These are phyloP conservation scores for Helotiales sp. DNA, from an alignment of 2,329 filamentous ascomycete species.

Conservation along the genomic window DNA sequence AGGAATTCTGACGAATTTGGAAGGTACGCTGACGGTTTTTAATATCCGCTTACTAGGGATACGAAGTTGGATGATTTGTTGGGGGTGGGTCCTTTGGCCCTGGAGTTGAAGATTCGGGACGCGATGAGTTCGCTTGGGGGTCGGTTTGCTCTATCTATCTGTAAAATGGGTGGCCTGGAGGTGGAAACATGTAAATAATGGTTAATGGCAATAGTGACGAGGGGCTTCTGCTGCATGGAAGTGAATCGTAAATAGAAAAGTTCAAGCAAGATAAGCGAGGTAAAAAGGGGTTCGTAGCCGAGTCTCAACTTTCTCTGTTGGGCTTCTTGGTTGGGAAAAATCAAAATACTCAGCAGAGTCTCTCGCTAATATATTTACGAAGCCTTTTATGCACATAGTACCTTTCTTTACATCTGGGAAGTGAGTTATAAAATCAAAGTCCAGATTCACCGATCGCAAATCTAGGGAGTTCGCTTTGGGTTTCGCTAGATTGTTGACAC, in stretches of 20 bases:
- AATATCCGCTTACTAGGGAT: constrained; percentile 49
- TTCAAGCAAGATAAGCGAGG: background rate
- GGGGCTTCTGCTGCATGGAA: too few relatives aligned
- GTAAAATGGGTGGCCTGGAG: too few relatives aligned
- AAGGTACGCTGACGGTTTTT: constrained; percentile 50
- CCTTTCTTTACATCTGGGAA: background rate
- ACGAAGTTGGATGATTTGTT: constrained; percentile 43
- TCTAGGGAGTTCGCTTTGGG: background rate
- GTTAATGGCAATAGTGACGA: background rate
- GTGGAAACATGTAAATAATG: too few relatives aligned
- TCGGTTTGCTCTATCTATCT: constrained; percentile 28
- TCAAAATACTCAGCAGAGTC: background rate
- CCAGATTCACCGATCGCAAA: background rate
- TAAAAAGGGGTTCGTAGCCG: background rate
- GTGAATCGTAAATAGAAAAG: too few relatives aligned
- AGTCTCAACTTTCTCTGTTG: background rate
- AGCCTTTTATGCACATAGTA: background rate
- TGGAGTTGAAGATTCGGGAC: constrained; percentile 13
- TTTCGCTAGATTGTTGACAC: background rate
- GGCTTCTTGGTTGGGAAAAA: too few relatives aligned
- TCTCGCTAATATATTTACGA: background rate
- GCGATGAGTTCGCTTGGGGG: constrained; percentile 19
- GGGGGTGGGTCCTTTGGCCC: constrained; percentile 6
- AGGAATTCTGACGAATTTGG: constrained; percentile 34
- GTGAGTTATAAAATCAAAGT: background rate